These are phyloP conservation scores for Colletotrichum tabaci DNA, from an alignment of 2,329 filamentous ascomycete genomes.

Conservation along the genomic window DNA sequence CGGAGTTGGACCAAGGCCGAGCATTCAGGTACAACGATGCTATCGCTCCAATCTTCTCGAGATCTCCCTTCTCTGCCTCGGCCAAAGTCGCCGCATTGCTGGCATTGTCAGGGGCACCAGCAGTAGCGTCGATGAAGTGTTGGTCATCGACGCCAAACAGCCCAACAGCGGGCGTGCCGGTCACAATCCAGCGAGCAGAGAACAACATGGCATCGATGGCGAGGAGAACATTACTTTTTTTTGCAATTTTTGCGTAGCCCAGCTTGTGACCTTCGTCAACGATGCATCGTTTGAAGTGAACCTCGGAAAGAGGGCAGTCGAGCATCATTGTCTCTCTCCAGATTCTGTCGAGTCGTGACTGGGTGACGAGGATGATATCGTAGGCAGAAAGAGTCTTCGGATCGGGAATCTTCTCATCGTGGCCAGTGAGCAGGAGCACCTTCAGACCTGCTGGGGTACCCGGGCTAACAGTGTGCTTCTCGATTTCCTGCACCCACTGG, in stretches of 20 bases:
- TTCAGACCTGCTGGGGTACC: conserved; percentile 64
- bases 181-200: conserved; percentile 89
- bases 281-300: conserved; percentile 91
- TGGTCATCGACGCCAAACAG: conserved; percentile 75
- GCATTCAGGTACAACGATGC: conserved; percentile 81
- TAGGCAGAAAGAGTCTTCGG: conserved; percentile 72
- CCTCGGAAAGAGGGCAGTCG: conserved; percentile 73
- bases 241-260: conserved; percentile 72
- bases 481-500: conserved; percentile 88
- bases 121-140: conserved; percentile 5
- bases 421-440: conserved; percentile 72
- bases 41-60: conserved; percentile 77
- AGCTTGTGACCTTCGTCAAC: conserved; percentile 94
- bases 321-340: conserved; percentile 52
- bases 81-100: conserved; percentile 10
- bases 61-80: conserved; percentile 68
- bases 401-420: conserved; percentile 68
- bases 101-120: conserved; percentile 11
- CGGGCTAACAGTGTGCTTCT: conserved; percentile 75
- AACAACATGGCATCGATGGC: conserved; percentile 70
- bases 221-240: conserved; percentile 69
- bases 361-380: conserved; percentile 86
- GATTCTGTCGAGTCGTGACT: conserved; percentile 78
- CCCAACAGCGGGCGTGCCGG: conserved; percentile 89
- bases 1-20: conserved; percentile 82